These are phyloP conservation scores for Brassica rapa DNA, from an alignment of 345 rosid species.

Conservation along the genomic window DNA sequence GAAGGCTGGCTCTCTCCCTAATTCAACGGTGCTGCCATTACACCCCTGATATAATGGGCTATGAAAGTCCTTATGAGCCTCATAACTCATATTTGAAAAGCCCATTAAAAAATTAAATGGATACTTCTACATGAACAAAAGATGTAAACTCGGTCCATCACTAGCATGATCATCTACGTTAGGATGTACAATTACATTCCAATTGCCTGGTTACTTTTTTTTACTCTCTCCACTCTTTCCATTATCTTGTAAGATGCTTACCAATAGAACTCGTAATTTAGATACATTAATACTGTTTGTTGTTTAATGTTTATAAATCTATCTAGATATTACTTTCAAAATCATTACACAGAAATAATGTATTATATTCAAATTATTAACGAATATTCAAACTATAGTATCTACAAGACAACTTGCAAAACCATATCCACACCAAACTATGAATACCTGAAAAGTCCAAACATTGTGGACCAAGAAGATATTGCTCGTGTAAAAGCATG, in stretches of 20 bases:
- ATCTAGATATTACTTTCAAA: background rate
- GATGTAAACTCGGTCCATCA: background rate
- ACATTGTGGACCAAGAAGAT: slow-evolving; percentile 16
- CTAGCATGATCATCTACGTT: background rate
- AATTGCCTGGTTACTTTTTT: background rate
- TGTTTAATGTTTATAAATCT: background rate
- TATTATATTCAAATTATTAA: background rate
- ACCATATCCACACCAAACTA: background rate
- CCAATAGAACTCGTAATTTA: background rate
- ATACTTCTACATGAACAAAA: background rate
- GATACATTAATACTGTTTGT: background rate
- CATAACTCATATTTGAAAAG: background rate
- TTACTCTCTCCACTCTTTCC: background rate
- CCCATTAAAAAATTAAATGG: background rate
- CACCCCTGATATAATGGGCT: background rate
- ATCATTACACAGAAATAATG: background rate
- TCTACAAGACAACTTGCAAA: background rate
- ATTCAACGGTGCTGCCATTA: slow-evolving; percentile 1
- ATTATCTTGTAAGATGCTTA: background rate
- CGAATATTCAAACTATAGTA: background rate
- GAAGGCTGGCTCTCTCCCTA: background rate
- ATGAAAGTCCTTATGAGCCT: background rate
- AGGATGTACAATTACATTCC: background rate
- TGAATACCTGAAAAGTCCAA: background rate
- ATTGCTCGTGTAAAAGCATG: slow-evolving; percentile 4